These are phyloP conservation scores for Drechslerella stenobrocha DNA, from an alignment of 2,329 filamentous ascomycete genomes.

Conservation along the genomic window DNA sequence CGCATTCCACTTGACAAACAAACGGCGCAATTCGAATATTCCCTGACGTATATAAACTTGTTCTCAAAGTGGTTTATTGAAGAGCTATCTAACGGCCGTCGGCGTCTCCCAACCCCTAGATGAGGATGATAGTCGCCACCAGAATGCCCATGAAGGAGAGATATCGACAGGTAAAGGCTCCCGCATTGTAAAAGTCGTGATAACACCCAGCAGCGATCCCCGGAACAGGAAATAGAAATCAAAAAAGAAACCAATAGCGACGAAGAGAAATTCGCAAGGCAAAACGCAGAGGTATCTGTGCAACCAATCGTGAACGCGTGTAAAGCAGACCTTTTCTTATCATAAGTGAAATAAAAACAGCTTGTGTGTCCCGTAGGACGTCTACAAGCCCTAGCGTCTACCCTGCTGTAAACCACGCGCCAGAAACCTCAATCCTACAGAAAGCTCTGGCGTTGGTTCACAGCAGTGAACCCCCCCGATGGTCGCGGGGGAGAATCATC, in stretches of 20 bases:
- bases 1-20: no score
- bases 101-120: no score
- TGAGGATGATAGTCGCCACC: no score
- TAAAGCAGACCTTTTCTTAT: neutral
- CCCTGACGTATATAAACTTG: no score
- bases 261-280: neutral
- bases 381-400: neutral
- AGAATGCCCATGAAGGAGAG: no score
- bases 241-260: neutral
- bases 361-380: neutral
- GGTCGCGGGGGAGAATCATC: slow-evolving; percentile 41
- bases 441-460: slow-evolving; percentile 49
- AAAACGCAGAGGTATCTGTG: neutral
- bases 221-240: neutral
- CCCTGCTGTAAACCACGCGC: no score
- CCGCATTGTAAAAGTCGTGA: no score
- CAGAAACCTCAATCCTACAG: slow-evolving; percentile 9
- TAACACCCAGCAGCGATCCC: neutral
- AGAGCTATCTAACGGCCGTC: no score
- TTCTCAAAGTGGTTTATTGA: no score
- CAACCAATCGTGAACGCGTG: neutral
- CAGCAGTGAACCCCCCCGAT: slow-evolving; percentile 52
- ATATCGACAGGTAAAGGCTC: no score
- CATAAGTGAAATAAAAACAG: neutral
- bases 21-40: no score